Percentiles rank a stretch among this genome's conserved stretches.
These are phyloP conservation scores for Exophiala sideris DNA, from an alignment of 2,329 filamentous ascomycete genomes.

Conservation along the genomic window DNA sequence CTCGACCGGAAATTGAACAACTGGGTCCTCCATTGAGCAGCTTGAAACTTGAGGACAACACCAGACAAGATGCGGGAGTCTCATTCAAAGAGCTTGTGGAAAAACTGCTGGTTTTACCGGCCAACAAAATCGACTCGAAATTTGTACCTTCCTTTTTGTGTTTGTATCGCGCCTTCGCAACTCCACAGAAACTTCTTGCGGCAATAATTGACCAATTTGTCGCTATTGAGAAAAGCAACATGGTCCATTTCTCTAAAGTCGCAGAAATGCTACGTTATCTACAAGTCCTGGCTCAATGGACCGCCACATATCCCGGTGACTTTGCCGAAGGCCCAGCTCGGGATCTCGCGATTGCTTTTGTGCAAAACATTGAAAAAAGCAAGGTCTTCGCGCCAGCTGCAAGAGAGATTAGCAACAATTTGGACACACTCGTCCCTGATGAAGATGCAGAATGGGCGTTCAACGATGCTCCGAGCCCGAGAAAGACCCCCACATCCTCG, in stretches of 20 bases:
- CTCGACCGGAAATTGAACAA: conserved; percentile 10
- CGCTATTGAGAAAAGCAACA: conserved; percentile 70
- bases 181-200: conserved; percentile 72
- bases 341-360: conserved; percentile 70
- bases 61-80: conserved; percentile 36
- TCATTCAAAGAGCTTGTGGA: conserved; percentile 72
- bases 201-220: conserved; percentile 63
- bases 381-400: conserved; percentile 81
- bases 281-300: conserved; percentile 82
- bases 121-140: conserved; percentile 83
- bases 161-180: conserved; percentile 87
- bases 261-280: conserved; percentile 80
- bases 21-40: conserved; percentile 3
- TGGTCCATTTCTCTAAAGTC: conserved; percentile 72
- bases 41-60: conserved; percentile 29
- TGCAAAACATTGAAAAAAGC: conserved; percentile 68
- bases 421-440: conserved; percentile 75
- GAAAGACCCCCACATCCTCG: conserved; percentile 17
- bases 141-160: conserved; percentile 88
- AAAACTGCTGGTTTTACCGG: conserved; percentile 74
- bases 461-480: conserved; percentile 55
- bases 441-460: conserved; percentile 94
- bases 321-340: conserved; percentile 77
- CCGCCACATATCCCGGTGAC: conserved; percentile 84
- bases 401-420: conserved; percentile 72